Evolutionary conservation across 768 basidiomycete species (phyloP).

Genomic region (Pholiota conissans): DNA sequence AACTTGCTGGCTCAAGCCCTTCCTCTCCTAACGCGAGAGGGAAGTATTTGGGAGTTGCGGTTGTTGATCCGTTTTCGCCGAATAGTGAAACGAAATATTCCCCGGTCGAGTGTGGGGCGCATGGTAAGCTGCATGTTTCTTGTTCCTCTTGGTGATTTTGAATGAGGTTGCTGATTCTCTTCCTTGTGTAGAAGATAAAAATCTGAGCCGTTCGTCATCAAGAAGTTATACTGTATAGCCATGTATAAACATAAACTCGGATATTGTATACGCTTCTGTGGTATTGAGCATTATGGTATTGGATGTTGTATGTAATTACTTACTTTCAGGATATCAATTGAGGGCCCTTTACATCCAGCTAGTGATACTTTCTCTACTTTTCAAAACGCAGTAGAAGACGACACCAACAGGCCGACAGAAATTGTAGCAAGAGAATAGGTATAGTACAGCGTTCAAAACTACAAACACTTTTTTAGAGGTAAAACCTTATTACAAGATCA

Average conservation of each 20-base stretch:
- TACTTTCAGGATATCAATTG: too few species aligned
- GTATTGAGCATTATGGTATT: background rate
- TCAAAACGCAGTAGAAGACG: too few species aligned
- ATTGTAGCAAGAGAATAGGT: too few species aligned
- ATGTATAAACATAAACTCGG: background rate
- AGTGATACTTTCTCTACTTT: too few species aligned
- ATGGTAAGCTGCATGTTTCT: background rate
- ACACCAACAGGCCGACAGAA: too few species aligned
- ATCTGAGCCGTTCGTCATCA: background rate
- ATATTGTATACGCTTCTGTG: background rate
- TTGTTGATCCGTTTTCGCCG: background rate
- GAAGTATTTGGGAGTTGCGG: conserved; percentile 2
- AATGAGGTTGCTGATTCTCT: background rate
- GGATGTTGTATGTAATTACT: background rate
- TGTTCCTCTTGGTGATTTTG: background rate
- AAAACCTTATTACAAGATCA: too few species aligned
- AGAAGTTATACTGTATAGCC: conserved; percentile 15
- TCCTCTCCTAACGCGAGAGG: conserved; percentile 13
- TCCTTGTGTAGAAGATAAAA: background rate
- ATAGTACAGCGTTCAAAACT: too few species aligned
- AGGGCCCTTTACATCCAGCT: too few species aligned
- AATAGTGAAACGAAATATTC: background rate
- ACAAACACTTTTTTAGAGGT: too few species aligned
- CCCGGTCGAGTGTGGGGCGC: background rate
- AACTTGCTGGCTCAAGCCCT: conserved; percentile 10